Evolutionary conservation across 192 early-diverging fungal genomes (phyloP).

Genomic region (Umbelopsis sp.): DNA sequence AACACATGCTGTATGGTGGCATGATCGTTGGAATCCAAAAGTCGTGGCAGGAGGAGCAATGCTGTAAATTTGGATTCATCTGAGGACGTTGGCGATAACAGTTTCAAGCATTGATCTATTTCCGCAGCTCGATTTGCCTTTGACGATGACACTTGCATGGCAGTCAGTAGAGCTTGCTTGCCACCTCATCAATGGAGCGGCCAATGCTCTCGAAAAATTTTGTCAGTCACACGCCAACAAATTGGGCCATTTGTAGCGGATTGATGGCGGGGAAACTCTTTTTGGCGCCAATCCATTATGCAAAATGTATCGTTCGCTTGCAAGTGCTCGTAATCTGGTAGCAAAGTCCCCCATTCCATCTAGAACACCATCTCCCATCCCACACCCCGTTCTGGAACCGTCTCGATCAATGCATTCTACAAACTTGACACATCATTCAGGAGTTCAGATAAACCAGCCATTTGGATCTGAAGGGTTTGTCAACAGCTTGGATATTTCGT

Average conservation of each 20-base stretch:
- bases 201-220: no score
- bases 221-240: no score
- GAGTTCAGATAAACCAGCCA: not conserved
- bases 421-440: not conserved
- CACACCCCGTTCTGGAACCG: not conserved
- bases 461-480: not conserved
- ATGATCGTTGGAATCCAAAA: conserved; percentile 42
- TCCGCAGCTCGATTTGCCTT: conserved; percentile 27
- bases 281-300: no score
- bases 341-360: not conserved
- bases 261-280: no score
- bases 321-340: not conserved
- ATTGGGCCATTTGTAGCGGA: no score
- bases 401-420: not conserved
- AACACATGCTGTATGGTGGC: conserved; percentile 38
- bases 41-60: conserved; percentile 44
- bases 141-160: conserved; percentile 7
- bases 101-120: conserved; percentile 40
- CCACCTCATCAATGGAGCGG: no score
- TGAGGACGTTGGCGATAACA: conserved; percentile 37
- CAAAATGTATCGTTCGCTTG: not conserved
- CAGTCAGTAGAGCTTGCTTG: no score
- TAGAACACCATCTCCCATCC: not conserved
- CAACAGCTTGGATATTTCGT: not conserved
- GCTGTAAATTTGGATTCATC: conserved; percentile 58